Evolutionary conservation across 2,329 filamentous ascomycete species (phyloP), one percentile per base, ranked within the genome.

Genomic region (Penicillium sp.): DNA sequence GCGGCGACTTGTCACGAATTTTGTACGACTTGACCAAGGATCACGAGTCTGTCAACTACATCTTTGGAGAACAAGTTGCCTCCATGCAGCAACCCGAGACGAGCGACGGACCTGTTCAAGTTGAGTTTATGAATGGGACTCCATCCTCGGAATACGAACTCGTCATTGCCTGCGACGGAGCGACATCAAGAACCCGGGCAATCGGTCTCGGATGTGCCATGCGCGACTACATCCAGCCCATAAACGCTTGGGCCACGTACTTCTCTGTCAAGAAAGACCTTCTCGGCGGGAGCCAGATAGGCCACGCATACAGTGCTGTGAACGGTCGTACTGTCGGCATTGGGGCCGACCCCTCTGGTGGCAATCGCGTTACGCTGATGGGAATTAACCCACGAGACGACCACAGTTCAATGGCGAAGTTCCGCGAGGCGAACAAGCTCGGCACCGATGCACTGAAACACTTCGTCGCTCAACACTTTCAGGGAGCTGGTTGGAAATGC

Each of bases 161-260:
- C 3, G 78, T 85, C 17, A 79, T 85, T 13, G 82, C 80, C 24
- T 80, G 78, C 58, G 83, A 85, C 61, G 83, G 83, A 1, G 71
- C 80, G 12, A 80, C 76, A 1, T 85, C 83, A 3, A 72, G 78
- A 44, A 84, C 81, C 28, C 75, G 83, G 49, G 79, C 80, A 2
- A 74, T 84, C 9, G 80, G 78, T 15, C 70, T 83, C 10, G 74
- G 70, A 9, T 79, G 78, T 56, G 73, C 73, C 40, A 72, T 78
- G 1, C 74, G 76, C 51, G 76, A 81, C 54, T 67, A 82, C 60
- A 71, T 82, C 28, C 37, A 66, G 1, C 69, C 77, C 0, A 66
- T 72, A 8, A 78, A 81, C 63, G 65, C 56, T 60, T 83, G 80
- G 79, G 72, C 74, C 0, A 78, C 80, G 0, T 84, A 74, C 63